Evolutionary conservation across 306 rosid species (phyloP).

Genomic region (Herpetospermum pedunculosum): DNA sequence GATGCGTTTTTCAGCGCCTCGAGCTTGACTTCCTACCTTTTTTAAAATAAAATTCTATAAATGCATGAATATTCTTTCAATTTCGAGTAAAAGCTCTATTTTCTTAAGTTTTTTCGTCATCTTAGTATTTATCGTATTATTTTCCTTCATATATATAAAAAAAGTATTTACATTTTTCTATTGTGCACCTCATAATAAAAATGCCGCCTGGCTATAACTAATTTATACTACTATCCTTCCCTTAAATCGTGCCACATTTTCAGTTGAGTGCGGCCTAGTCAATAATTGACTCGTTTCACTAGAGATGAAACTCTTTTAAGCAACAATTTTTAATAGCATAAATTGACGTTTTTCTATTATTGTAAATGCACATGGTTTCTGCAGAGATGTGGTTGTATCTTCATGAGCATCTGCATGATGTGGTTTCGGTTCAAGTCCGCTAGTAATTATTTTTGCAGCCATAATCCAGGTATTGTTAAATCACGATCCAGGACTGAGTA

Average conservation of each 20-base stretch:
- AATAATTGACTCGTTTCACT: background rate
- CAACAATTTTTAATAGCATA: background rate
- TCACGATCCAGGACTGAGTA: conserved; percentile 50
- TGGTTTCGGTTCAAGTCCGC: background rate
- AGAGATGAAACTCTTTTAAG: background rate
- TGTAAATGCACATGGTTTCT: background rate
- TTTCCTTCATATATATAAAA: no score
- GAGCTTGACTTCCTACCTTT: no score
- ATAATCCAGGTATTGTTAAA: conserved; percentile 52
- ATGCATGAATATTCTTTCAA: no score
- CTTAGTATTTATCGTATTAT: no score
- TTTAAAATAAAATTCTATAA: no score
- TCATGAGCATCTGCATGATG: background rate
- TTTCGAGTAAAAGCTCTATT: no score
- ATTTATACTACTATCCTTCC: background rate
- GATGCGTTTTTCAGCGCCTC: no score
- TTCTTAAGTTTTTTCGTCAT: no score
- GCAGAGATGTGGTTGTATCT: background rate
- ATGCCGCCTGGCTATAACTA: background rate
- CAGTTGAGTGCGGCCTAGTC: background rate
- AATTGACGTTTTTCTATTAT: background rate
- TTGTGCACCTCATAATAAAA: no score
- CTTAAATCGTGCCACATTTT: background rate
- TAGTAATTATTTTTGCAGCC: conserved; percentile 22
- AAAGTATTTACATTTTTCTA: no score